Evolutionary conservation across 768 basidiomycete genomes (phyloP).

Genomic region (Russula emetica): DNA sequence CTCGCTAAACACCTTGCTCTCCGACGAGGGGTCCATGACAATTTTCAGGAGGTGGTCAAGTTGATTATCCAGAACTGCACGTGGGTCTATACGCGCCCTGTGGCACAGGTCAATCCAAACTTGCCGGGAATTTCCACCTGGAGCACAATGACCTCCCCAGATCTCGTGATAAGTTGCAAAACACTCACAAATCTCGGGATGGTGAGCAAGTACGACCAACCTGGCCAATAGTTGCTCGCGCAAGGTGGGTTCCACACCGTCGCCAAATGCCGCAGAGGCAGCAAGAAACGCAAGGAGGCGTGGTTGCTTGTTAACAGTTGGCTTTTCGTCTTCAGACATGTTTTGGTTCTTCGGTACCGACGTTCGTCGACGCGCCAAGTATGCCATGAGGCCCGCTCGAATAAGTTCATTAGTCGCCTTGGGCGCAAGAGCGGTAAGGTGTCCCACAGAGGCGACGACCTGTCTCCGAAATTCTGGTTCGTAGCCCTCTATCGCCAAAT

Average conservation of each 20-base stretch:
- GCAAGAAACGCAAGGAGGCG: slow-evolving; percentile 52
- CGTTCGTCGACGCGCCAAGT: slow-evolving; percentile 41
- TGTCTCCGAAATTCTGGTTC: slow-evolving; percentile 51
- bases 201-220: slow-evolving; percentile 67
- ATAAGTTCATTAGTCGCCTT: slow-evolving; percentile 49
- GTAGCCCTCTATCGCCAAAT: slow-evolving; percentile 60
- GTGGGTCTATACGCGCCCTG: slow-evolving; percentile 62
- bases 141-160: background rate
- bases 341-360: slow-evolving; percentile 30
- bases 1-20: slow-evolving; percentile 33
- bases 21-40: slow-evolving; percentile 15
- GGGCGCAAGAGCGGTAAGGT: slow-evolving; percentile 41
- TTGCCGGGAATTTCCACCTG: slow-evolving; percentile 50
- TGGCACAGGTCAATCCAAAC: slow-evolving; percentile 82
- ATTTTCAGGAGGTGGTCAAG: slow-evolving; percentile 44
- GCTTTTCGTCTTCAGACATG: slow-evolving; percentile 39
- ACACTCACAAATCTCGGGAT: slow-evolving; percentile 56
- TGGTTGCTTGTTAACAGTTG: slow-evolving; percentile 46
- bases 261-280: slow-evolving; percentile 46
- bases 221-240: slow-evolving; percentile 50
- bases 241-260: slow-evolving; percentile 39
- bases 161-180: background rate
- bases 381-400: slow-evolving; percentile 53
- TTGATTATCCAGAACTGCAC: slow-evolving; percentile 49
- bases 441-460: slow-evolving; percentile 43